Evolutionary conservation across 2,329 filamentous ascomycete genomes (phyloP).

Genomic region (Phialemoniopsis sp.): DNA sequence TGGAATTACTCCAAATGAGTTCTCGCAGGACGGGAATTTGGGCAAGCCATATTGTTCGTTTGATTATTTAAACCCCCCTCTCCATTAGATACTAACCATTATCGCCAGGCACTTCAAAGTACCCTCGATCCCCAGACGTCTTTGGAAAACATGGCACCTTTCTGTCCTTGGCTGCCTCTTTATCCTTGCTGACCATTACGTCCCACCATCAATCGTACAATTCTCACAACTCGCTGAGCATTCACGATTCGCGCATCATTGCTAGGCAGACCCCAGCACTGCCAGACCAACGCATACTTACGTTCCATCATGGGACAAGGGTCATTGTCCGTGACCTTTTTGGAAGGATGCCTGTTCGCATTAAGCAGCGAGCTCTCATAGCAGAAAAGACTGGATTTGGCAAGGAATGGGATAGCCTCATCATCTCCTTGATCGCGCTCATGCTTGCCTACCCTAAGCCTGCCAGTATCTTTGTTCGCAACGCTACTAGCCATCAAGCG

Average conservation of each 20-base stretch:
- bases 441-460: constrained; percentile 64
- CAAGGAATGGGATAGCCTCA: constrained; percentile 63
- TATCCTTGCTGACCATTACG: constrained; percentile 73
- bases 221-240: constrained; percentile 59
- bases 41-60: constrained; percentile 67
- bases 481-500: constrained; percentile 33
- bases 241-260: constrained; percentile 67
- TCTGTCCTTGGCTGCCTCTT: constrained; percentile 67
- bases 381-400: constrained; percentile 45
- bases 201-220: constrained; percentile 62
- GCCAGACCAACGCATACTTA: constrained; percentile 50
- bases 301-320: constrained; percentile 65
- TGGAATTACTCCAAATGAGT: constrained; percentile 73
- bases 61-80: background rate
- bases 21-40: constrained; percentile 64
- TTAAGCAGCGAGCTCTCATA: constrained; percentile 68
- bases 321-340: constrained; percentile 78
- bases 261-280: constrained; percentile 59
- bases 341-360: constrained; percentile 83
- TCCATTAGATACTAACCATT: constrained; percentile 7
- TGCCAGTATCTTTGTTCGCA: constrained; percentile 55
- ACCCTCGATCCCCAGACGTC: constrained; percentile 32
- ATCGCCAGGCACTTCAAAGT: constrained; percentile 72
- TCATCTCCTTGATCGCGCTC: constrained; percentile 54
- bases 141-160: constrained; percentile 74